A percentile compares a stretch with the other conserved stretches of the same genome.
Evolutionary conservation across 805 yeast species (phyloP).

Genomic region (Lipomyces spencermartinsiae): DNA sequence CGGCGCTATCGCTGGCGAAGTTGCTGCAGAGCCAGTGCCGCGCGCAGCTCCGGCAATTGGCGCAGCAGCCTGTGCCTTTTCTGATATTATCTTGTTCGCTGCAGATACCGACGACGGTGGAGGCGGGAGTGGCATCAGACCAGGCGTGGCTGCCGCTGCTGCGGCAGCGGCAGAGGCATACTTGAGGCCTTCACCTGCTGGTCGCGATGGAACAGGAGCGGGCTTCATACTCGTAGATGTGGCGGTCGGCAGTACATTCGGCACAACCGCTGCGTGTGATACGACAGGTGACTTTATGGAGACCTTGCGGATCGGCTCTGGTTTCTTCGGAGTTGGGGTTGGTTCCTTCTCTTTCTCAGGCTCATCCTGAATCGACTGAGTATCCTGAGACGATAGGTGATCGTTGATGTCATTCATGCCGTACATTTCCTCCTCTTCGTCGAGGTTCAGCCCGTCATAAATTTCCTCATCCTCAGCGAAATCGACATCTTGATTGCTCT

Average conservation of each 20-base stretch:
- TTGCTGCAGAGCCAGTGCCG: constrained; percentile 24
- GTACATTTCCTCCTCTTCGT: constrained; percentile 56
- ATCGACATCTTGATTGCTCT: constrained; percentile 89
- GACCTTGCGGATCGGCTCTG: constrained; percentile 20
- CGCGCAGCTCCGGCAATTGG: constrained; percentile 30
- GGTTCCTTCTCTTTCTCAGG: constrained; percentile 26
- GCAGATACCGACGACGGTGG: constrained; percentile 38
- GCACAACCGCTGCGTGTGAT: constrained; percentile 32
- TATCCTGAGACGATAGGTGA: constrained; percentile 30
- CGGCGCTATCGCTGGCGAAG: constrained; percentile 32
- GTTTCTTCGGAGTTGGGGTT: constrained; percentile 24
- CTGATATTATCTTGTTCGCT: constrained; percentile 34
- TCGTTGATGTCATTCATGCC: constrained; percentile 44
- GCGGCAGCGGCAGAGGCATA: constrained; percentile 50
- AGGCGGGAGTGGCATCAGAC: constrained; percentile 38
- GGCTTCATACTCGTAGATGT: constrained; percentile 51
- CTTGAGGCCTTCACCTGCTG: constrained; percentile 58
- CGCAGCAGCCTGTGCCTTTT: constrained; percentile 35
- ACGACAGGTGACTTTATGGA: constrained; percentile 36
- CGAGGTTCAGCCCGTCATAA: constrained; percentile 83
- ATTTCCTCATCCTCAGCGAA: constrained; percentile 92
- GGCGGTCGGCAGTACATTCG: constrained; percentile 33
- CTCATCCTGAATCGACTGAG: constrained; percentile 35
- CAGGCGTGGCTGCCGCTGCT: constrained; percentile 42
- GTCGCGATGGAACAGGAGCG: constrained; percentile 60